Conservation (phyloP, 2,329 filamentous ascomycete genomes). For the Ascochyta rabiei region DNA sequence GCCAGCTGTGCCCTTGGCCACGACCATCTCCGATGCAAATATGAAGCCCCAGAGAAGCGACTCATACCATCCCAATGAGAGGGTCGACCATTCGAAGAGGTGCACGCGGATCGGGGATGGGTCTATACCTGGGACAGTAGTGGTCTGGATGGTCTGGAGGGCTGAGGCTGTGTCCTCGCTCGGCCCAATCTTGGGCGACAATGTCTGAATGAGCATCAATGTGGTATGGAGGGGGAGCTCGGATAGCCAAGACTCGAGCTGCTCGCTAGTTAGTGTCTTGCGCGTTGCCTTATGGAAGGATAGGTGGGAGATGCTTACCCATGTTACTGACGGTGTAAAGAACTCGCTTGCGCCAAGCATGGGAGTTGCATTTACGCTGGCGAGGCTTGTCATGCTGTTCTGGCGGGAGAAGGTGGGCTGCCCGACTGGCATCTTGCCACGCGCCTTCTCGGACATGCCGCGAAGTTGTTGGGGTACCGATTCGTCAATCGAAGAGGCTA, state of each 20-base stretch:
- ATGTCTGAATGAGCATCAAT: slow-evolving; percentile 73
- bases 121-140: slow-evolving; percentile 74
- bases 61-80: slow-evolving; percentile 94
- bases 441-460: slow-evolving; percentile 96
- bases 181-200: slow-evolving; percentile 58
- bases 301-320: slow-evolving; percentile 56
- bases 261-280: neutral
- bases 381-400: slow-evolving; percentile 84
- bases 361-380: slow-evolving; percentile 63
- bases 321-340: slow-evolving; percentile 80
- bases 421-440: slow-evolving; percentile 92
- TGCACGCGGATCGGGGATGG: slow-evolving; percentile 77
- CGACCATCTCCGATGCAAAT: slow-evolving; percentile 87
- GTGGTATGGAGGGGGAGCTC: slow-evolving; percentile 88
- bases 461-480: slow-evolving; percentile 81
- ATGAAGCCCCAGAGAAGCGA: slow-evolving; percentile 92
- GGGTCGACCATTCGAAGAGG: slow-evolving; percentile 90
- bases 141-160: slow-evolving; percentile 60
- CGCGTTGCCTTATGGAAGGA: neutral
- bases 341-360: slow-evolving; percentile 62
- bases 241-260: slow-evolving; percentile 93
- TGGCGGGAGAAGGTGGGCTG: slow-evolving; percentile 84
- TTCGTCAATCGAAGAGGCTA: slow-evolving; percentile 73
- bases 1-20: slow-evolving; percentile 83
- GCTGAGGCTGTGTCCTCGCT: slow-evolving; percentile 52